Evolutionary conservation across 768 basidiomycete genomes (phyloP), one percentile per base, ranked within the genome.

Genomic region (Tremella fuciformis): DNA sequence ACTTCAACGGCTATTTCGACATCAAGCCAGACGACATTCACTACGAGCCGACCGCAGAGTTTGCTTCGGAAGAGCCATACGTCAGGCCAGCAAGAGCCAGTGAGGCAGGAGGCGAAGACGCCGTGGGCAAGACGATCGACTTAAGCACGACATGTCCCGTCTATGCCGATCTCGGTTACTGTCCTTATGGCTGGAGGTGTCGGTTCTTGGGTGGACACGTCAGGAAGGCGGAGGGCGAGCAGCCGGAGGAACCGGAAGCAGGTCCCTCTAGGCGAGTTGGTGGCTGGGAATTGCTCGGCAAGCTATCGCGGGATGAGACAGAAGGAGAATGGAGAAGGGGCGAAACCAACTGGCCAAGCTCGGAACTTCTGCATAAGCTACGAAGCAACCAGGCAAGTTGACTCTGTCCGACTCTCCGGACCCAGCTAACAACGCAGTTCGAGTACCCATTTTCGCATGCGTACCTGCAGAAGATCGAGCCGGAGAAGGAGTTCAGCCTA

Each of bases 171-270:
- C 80, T 81, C 16, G 91, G 91, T 1, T 83, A 85, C 63, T 96
- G 91, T 78, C 83, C 84, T 53, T 84, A 83, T 66, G 96, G 92
- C 11, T 86, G 88, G 76, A 90, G 91, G 75, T 99, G 96, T 74
- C 85, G 96, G 1, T 96, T 88, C 77, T 82, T 96, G 4, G 86
- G 87, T 13, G 86, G 83, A 2, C 94, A 99, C 75, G 78, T 87
- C 11, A 77, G 71, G 16, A 77, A 78, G 37, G 58, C 58, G 13
- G 84, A 83, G 1, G 74, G 75, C 22, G 69, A 78, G 6, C 84
- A 90, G 65, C 83, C 84, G 58, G 83, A 84, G 13, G 52, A 50
- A 29, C 46, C 21, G 8, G 55, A 42, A 8, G 48, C 40, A n/a
- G 64, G 47, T 9, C 44, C 41, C 16, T 42, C 42, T 1, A 53